These are phyloP conservation scores for Kodamaea anthophila DNA, from an alignment of 1,139 yeast genomes.

Conservation along the genomic window DNA sequence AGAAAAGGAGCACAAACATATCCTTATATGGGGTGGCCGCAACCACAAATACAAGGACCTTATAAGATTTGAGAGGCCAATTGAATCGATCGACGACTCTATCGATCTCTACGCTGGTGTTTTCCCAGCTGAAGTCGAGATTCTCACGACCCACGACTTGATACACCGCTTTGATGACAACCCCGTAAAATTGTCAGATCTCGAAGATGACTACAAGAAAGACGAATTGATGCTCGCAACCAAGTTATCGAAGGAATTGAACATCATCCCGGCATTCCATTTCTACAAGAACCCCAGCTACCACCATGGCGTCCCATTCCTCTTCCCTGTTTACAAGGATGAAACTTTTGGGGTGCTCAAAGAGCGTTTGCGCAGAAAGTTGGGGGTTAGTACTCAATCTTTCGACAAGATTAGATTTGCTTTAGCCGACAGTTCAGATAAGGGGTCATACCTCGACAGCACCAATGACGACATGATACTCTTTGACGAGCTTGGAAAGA, in stretches of 20 bases:
- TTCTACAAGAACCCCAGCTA: slow-evolving; percentile 66
- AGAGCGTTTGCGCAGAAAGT: slow-evolving; percentile 55
- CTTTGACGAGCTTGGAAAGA: slow-evolving; percentile 48
- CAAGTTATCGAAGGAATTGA: slow-evolving; percentile 31
- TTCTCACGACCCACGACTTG: slow-evolving; percentile 34
- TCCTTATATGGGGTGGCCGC: slow-evolving; percentile 56
- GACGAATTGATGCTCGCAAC: slow-evolving; percentile 27
- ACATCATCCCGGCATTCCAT: slow-evolving; percentile 53
- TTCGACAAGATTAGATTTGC: slow-evolving; percentile 72
- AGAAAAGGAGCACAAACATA: slow-evolving; percentile 40
- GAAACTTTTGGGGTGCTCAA: slow-evolving; percentile 65
- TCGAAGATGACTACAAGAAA: slow-evolving; percentile 17
- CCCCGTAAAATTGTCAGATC: slow-evolving; percentile 17
- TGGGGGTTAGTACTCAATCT: slow-evolving; percentile 76
- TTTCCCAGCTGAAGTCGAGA: slow-evolving; percentile 41
- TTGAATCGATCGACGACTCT: slow-evolving; percentile 29
- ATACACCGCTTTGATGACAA: slow-evolving; percentile 22
- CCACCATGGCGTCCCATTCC: slow-evolving; percentile 85
- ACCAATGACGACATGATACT: slow-evolving; percentile 48
- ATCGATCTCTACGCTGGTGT: slow-evolving; percentile 38
- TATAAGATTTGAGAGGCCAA: slow-evolving; percentile 31
- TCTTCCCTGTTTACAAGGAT: slow-evolving; percentile 58
- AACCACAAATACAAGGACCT: slow-evolving; percentile 36
- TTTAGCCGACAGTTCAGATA: slow-evolving; percentile 37
- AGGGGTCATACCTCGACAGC: slow-evolving; percentile 44